These are phyloP conservation scores for Dissoconium aciculare DNA, from an alignment of 2,329 filamentous ascomycete species.

Conservation along the genomic window DNA sequence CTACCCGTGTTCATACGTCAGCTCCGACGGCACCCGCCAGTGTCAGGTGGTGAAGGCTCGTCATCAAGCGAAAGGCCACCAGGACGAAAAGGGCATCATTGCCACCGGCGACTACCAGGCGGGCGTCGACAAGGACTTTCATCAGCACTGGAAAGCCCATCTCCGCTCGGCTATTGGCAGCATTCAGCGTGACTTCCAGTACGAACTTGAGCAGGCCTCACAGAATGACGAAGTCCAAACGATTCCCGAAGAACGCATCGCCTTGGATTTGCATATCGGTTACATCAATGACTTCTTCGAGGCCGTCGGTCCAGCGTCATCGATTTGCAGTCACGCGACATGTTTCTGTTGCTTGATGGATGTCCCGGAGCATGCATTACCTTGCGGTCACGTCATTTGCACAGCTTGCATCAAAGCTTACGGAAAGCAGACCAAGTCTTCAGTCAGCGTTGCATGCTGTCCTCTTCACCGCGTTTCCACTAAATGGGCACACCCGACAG, in stretches of 20 bases:
- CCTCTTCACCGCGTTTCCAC: slow-evolving; percentile 22
- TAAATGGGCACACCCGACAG: slow-evolving; percentile 23
- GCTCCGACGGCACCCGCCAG: slow-evolving; percentile 18
- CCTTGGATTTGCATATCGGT: slow-evolving; percentile 19
- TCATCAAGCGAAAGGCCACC: slow-evolving; percentile 26
- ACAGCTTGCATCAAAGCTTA: slow-evolving; percentile 27
- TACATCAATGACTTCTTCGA: slow-evolving; percentile 25
- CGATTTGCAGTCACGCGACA: slow-evolving; percentile 23
- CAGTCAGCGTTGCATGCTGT: slow-evolving; percentile 19
- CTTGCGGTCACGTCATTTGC: slow-evolving; percentile 35
- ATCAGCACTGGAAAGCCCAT: slow-evolving; percentile 18
- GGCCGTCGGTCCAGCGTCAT: slow-evolving; percentile 25
- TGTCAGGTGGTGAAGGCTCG: slow-evolving; percentile 23
- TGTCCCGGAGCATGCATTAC: slow-evolving; percentile 29
- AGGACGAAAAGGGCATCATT: slow-evolving; percentile 31
- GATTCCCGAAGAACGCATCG: slow-evolving; percentile 20
- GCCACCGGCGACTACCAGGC: slow-evolving; percentile 29
- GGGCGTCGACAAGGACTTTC: slow-evolving; percentile 21
- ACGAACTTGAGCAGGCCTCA: slow-evolving; percentile 18
- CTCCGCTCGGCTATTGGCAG: slow-evolving; percentile 18
- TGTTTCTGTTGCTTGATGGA: slow-evolving; percentile 35
- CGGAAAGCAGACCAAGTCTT: slow-evolving; percentile 18
- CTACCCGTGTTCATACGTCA: slow-evolving; percentile 33
- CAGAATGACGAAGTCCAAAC: slow-evolving; percentile 16
- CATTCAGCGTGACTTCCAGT: slow-evolving; percentile 20